Base-by-base conservation (phyloP, 805 yeast species). In the Zygotorulaspora danielsina region DNA sequence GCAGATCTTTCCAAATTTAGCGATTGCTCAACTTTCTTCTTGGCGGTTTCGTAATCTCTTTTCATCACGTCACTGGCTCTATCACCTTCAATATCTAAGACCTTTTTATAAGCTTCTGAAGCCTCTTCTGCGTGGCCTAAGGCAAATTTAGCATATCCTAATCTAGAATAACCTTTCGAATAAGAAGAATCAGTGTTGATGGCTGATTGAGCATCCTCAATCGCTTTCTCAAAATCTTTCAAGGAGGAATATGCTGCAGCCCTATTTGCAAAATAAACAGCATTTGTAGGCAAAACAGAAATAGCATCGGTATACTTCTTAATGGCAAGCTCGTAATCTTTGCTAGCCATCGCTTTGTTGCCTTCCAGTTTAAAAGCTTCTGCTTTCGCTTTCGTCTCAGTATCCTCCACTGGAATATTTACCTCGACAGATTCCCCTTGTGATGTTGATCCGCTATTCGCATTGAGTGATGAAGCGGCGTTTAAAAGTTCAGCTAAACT, bases 121-220 rank as follows among this genome's bases (percentile, higher is more conserved):
- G 98, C 77, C 37, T 83, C 95, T 64, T 84, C 79, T 43, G 90
- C 80, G 59, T 89, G 90, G n/a, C 95, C 95, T 44, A 84, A 70
- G n/a, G 96, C 95, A 63, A 82, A 90, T 59, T 82, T 79, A 4
- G 98, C 97, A 53, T 89, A 78, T 2, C 97, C 98, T 51, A 93
- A 71, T 64, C 98, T 81, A 5, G 96, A 85, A 73, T 88, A 93
- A 8, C 95, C 96, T 70, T 90, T 89, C 21, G 96, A 79, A 54
- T 86, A 93, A 5, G 69, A 54, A 38, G 96, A 83, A 58, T 90
- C 88, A 37, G 80, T 68, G 45, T 76, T 73, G 41, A 87, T 79
- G 29, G 98, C 96, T 39, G 70, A 69, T 54, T 83, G 74, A 19
- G 97, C 96, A 62, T 93, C 98, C 32, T 69, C 69, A 28, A 84